phyloP scores from a whole-genome alignment of 2,329 filamentous ascomycete genomes.

The Zymoseptoria passerinii region DNA sequence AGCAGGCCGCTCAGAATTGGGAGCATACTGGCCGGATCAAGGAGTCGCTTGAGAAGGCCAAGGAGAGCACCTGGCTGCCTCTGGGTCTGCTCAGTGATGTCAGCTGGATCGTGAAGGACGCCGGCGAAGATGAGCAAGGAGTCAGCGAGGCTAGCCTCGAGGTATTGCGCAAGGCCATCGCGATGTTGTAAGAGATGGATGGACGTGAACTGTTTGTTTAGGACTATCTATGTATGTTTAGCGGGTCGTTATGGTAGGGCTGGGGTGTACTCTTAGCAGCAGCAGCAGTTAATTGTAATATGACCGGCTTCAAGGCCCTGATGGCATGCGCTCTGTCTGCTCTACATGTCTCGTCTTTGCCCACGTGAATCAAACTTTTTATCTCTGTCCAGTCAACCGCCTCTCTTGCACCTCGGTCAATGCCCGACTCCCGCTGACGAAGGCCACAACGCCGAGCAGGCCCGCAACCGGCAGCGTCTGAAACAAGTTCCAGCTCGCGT shows the following conservation, averaged over 20 bases:
- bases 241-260: background rate
- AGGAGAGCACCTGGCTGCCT: slow-evolving; percentile 66
- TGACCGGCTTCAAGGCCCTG: background rate
- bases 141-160: slow-evolving; percentile 46
- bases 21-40: slow-evolving; percentile 88
- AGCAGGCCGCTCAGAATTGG: slow-evolving; percentile 83
- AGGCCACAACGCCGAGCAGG: slow-evolving; percentile 60
- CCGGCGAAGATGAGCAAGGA: slow-evolving; percentile 26
- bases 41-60: slow-evolving; percentile 72
- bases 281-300: background rate
- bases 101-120: slow-evolving; percentile 61
- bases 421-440: slow-evolving; percentile 82
- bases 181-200: slow-evolving; percentile 36
- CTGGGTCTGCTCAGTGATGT: slow-evolving; percentile 84
- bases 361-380: background rate
- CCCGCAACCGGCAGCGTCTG: slow-evolving; percentile 69
- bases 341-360: background rate
- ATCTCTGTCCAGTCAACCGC: slow-evolving; percentile 64
- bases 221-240: background rate
- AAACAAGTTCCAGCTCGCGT: slow-evolving; percentile 85
- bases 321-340: background rate
- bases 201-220: background rate
- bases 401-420: slow-evolving; percentile 87
- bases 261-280: background rate
- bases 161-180: slow-evolving; percentile 50